Evolutionary conservation across 225 moss, liverwort and hornwort genomes (phyloP), one percentile per base, ranked within the genome.

Genomic region (Straminergon stramineum): DNA sequence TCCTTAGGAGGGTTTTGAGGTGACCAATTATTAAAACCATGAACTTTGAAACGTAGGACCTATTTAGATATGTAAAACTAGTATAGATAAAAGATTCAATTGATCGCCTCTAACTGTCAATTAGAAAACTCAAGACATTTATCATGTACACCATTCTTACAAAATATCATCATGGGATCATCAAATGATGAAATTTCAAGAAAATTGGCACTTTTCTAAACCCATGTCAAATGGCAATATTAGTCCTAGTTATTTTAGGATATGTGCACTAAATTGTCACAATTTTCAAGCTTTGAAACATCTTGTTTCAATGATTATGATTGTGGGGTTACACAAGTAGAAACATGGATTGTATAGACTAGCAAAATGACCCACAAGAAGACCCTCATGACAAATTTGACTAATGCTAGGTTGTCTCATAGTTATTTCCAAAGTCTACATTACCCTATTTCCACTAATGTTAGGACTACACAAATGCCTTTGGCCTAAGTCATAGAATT

Each of bases 221-320:
- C 20, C 11, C 32, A 1, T 35, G 17, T 4, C 68, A 68, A 79
- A 56, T 23, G 48, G 48, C 15, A 21, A 58, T 13, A 39, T 9
- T 37, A 58, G 57, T 79, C n/a, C 58, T 52, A 52, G 34, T 74
- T 43, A 17, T 53, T 34, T 32, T 51, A 34, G 53, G 53, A 14
- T 34, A 7, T 14, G 34, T 53, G 21, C 53, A 77, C 21, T 77
- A 13, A 34, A 53, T 30, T 56, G 37, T 78, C 20, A 55, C 41
- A 26, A 61, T 41, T 30, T 43, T 61, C 12, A 7, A 32, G 32
- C 32, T 76, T 52, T 52, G 51, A 30, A 52, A 20, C 5, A 41
- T 15, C 9, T 15, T 0, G 0, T 71, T 71, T 70, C 5, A 15
- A 15, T 0, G 1, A 41, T 3, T 41, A 26, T 4, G 26, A 71